Evolutionary conservation across 164 flowering plant species (phyloP).

Genomic region (Umbilicus rupestris): DNA sequence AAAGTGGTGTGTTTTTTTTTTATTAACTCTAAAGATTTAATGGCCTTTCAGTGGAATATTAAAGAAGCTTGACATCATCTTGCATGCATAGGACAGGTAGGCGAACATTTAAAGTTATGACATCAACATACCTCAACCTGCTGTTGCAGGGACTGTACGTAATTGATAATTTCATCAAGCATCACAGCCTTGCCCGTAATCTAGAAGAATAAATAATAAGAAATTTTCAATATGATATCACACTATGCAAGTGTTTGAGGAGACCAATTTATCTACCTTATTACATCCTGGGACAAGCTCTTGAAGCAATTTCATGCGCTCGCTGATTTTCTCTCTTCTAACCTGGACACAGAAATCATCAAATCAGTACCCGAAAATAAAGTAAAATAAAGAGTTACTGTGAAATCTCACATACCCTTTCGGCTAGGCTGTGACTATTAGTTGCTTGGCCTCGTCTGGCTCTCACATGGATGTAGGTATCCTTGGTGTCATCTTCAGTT

Average conservation of each 20-base stretch:
- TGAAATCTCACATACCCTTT: constrained; percentile 47
- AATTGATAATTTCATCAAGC: constrained; percentile 98
- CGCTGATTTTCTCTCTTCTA: constrained; percentile 93
- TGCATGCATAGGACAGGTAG: background rate
- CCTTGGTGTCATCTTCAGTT: constrained; percentile 50
- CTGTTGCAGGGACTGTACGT: constrained; percentile 92
- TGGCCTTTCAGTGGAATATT: background rate
- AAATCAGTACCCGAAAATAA: constrained; percentile 6
- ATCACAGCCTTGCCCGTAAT: constrained; percentile 93
- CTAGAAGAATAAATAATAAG: constrained; percentile 19
- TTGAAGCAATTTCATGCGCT: constrained; percentile 93
- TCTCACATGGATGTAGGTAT: constrained; percentile 77
- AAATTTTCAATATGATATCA: constrained; percentile 4
- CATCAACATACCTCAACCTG: constrained; percentile 79
- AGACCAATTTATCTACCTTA: constrained; percentile 38
- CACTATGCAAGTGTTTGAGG: background rate
- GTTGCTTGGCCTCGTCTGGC: constrained; percentile 97
- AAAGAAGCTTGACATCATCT: background rate
- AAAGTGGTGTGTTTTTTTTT: background rate
- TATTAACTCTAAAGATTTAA: background rate
- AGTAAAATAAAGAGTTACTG: background rate
- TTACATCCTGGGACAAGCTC: constrained; percentile 98
- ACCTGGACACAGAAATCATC: constrained; percentile 36
- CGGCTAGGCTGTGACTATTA: constrained; percentile 97
- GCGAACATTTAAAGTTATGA: background rate